Conservation (phyloP, 2,329 filamentous ascomycete species). For the Meredithiella fracta region DNA sequence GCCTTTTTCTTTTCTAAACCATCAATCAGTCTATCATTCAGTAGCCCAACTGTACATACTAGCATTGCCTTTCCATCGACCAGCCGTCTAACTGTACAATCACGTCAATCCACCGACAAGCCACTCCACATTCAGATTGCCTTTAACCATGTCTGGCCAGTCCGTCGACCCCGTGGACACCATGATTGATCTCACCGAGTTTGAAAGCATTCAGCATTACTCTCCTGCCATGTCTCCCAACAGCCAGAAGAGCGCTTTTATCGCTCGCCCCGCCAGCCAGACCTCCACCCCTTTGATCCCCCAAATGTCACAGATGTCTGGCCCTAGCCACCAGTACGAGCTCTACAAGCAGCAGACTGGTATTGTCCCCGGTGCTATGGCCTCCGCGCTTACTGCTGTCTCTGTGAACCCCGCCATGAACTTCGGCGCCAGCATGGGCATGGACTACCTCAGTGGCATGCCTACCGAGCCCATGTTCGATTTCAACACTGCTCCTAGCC, state of each 20-base stretch:
- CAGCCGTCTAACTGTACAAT: background rate
- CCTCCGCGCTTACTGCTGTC: constrained; percentile 56
- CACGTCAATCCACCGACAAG: background rate
- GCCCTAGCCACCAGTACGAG: constrained; percentile 87
- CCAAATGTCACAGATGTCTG: constrained; percentile 40
- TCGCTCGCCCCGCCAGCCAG: constrained; percentile 33
- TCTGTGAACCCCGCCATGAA: constrained; percentile 45
- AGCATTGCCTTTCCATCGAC: background rate
- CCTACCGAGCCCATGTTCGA: constrained; percentile 53
- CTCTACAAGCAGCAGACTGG: constrained; percentile 92
- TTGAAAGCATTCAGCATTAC: constrained; percentile 41
- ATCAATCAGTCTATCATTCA: background rate
- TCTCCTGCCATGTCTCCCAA: constrained; percentile 44
- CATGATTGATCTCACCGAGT: constrained; percentile 44
- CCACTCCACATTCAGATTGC: background rate
- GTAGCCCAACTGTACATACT: background rate
- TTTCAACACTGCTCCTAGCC: constrained; percentile 52
- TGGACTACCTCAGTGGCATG: constrained; percentile 38
- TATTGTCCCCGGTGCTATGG: constrained; percentile 68
- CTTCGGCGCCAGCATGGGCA: constrained; percentile 32
- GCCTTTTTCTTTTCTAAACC: background rate
- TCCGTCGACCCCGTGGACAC: constrained; percentile 38
- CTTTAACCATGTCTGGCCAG: constrained; percentile 21
- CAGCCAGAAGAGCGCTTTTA: constrained; percentile 36
- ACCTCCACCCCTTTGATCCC: constrained; percentile 38